phyloP scores from a whole-genome alignment of 2,329 filamentous ascomycete species.

The Aspergillus flavus region DNA sequence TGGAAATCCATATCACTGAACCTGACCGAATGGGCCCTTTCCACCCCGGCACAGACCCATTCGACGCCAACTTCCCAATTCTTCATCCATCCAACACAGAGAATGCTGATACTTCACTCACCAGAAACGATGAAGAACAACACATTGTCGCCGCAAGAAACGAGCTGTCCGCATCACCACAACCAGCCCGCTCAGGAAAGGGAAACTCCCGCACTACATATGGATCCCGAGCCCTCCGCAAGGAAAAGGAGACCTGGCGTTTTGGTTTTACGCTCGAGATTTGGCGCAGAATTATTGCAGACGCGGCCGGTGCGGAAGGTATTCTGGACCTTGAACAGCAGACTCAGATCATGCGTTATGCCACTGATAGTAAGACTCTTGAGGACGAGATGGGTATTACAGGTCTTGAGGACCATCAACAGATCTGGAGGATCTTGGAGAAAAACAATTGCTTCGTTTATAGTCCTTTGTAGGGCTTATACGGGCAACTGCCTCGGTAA shows the following conservation, averaged over 20 bases:
- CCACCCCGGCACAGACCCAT: conserved; percentile 16
- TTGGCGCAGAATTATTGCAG: conserved; percentile 35
- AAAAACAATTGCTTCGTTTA: conserved; percentile 38
- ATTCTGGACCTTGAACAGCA: conserved; percentile 34
- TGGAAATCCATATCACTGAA: not conserved
- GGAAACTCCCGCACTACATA: not conserved
- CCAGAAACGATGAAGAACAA: not conserved
- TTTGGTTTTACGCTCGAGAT: conserved; percentile 31
- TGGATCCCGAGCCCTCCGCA: conserved; percentile 6
- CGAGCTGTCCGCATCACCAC: not conserved
- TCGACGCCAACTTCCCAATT: conserved; percentile 26
- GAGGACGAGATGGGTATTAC: conserved; percentile 32
- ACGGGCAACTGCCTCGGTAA: not conserved
- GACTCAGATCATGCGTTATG: conserved; percentile 33
- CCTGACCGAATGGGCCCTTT: conserved; percentile 15
- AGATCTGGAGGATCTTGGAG: conserved; percentile 40
- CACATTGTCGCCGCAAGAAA: not conserved
- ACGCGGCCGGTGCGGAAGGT: conserved; percentile 27
- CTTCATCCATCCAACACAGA: conserved; percentile 9
- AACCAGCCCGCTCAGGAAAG: conserved; percentile 9
- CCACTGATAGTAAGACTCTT: conserved; percentile 33
- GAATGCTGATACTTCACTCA: not conserved
- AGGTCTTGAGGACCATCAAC: conserved; percentile 33
- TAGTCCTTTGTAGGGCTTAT: conserved; percentile 13
- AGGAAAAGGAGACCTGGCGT: conserved; percentile 20